Conservation (phyloP, 345 rosid species). For the Psidium guajava region DNA sequence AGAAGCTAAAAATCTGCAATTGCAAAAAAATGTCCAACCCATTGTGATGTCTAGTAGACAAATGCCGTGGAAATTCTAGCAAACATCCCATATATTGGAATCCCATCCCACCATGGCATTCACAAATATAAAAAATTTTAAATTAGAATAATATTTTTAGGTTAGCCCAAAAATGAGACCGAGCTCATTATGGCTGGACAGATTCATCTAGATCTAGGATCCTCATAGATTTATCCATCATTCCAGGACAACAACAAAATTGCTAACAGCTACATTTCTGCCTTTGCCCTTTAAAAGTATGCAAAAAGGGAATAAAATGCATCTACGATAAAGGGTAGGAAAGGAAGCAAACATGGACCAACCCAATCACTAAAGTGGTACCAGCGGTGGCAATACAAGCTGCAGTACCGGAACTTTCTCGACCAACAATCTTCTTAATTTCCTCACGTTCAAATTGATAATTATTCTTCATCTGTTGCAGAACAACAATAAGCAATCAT, state of each 20-base stretch:
- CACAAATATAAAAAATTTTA: not conserved
- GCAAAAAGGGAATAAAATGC: not conserved
- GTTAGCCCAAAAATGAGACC: not conserved
- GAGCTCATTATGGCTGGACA: not conserved
- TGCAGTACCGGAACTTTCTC: constrained; percentile 37
- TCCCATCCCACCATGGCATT: not conserved
- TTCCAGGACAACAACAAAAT: not conserved
- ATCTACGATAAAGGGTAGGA: not conserved
- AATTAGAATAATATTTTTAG: not conserved
- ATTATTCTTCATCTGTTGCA: constrained; percentile 48
- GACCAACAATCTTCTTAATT: constrained; percentile 66
- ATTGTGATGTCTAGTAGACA: not conserved
- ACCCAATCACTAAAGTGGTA: constrained; percentile 79
- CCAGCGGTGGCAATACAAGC: constrained; percentile 63
- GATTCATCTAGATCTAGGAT: not conserved
- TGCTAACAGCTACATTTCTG: not conserved
- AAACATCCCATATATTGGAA: not conserved
- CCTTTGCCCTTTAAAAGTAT: not conserved
- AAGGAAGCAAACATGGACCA: not conserved
- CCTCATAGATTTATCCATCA: not conserved
- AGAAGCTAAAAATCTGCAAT: not conserved
- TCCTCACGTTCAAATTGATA: constrained; percentile 53
- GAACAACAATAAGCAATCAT: not conserved
- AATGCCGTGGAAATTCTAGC: not conserved
- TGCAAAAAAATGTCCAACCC: not conserved